A percentile compares a stretch with the other conserved stretches of the same genome.
phyloP scores from a whole-genome alignment of 331 rosid species.

The Prunus yedoensis region DNA sequence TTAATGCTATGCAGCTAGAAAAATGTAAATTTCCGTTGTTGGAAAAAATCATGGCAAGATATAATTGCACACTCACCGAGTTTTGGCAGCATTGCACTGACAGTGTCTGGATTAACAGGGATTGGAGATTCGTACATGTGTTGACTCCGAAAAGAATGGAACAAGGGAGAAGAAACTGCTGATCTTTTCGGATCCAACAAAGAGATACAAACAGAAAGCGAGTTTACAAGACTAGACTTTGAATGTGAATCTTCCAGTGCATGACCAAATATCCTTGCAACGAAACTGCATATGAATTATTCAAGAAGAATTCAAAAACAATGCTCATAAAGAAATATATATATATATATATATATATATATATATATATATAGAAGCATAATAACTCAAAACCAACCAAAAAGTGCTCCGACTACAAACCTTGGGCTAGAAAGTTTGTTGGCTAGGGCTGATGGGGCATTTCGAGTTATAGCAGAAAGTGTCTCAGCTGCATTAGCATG shows the following conservation, averaged over 20 bases:
- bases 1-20: neutral
- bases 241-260: slow-evolving; percentile 88
- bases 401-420: slow-evolving; percentile 42
- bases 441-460: slow-evolving; percentile 85
- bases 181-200: slow-evolving; percentile 94
- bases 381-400: slow-evolving; percentile 4
- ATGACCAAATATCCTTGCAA: slow-evolving; percentile 69
- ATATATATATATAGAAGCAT: neutral
- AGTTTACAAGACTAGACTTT: slow-evolving; percentile 77
- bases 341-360: neutral
- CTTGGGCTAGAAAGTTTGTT: slow-evolving; percentile 89
- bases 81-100: slow-evolving; percentile 87
- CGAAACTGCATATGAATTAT: slow-evolving; percentile 62
- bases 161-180: slow-evolving; percentile 56
- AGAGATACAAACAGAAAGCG: slow-evolving; percentile 92
- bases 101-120: slow-evolving; percentile 75
- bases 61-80: slow-evolving; percentile 51
- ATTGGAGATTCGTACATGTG: slow-evolving; percentile 82
- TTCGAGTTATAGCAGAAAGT: slow-evolving; percentile 78
- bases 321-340: neutral
- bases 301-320: slow-evolving; percentile 8
- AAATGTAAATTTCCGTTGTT: neutral
- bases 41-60: neutral
- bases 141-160: slow-evolving; percentile 86
- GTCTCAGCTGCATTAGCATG: slow-evolving; percentile 96